phyloP scores from a whole-genome alignment of 805 yeast genomes.

The Jamesozyma jinghongensis region DNA sequence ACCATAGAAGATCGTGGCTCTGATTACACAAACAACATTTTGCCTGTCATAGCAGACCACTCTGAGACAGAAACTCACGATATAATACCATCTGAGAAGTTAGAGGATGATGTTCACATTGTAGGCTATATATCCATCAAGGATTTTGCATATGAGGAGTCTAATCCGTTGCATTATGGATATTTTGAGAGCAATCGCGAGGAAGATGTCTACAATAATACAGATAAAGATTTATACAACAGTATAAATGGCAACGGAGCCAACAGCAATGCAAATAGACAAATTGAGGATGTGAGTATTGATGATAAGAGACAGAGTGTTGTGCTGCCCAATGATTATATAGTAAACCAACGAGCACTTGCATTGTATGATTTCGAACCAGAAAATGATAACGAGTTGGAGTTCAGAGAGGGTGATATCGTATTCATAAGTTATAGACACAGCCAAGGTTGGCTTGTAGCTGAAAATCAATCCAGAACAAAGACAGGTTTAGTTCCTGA shows the following conservation, averaged over 20 bases:
- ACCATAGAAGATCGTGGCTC: no score
- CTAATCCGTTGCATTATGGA: slow-evolving; percentile 67
- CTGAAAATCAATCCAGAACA: slow-evolving; percentile 40
- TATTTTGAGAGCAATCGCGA: slow-evolving; percentile 29
- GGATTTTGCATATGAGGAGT: slow-evolving; percentile 72
- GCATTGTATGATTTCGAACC: slow-evolving; percentile 87
- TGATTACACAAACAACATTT: no score
- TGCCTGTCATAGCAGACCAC: no score
- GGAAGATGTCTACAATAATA: slow-evolving; percentile 4
- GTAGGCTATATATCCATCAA: slow-evolving; percentile 43
- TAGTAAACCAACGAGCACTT: slow-evolving; percentile 51
- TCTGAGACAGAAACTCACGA: background rate
- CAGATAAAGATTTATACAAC: no score
- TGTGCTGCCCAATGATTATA: slow-evolving; percentile 30
- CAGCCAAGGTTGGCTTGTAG: slow-evolving; percentile 98
- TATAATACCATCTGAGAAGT: background rate
- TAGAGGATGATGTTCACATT: slow-evolving; percentile 4
- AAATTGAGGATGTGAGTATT: slow-evolving; percentile 15
- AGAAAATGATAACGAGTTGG: slow-evolving; percentile 89
- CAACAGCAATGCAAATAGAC: background rate
- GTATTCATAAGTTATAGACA: slow-evolving; percentile 83
- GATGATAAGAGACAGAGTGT: slow-evolving; percentile 26
- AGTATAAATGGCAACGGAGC: background rate
- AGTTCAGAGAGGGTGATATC: slow-evolving; percentile 67
- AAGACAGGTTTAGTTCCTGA: slow-evolving; percentile 88